phyloP scores from a whole-genome alignment of 371 early-diverging fungal species.

The Blakeslea trispora region DNA sequence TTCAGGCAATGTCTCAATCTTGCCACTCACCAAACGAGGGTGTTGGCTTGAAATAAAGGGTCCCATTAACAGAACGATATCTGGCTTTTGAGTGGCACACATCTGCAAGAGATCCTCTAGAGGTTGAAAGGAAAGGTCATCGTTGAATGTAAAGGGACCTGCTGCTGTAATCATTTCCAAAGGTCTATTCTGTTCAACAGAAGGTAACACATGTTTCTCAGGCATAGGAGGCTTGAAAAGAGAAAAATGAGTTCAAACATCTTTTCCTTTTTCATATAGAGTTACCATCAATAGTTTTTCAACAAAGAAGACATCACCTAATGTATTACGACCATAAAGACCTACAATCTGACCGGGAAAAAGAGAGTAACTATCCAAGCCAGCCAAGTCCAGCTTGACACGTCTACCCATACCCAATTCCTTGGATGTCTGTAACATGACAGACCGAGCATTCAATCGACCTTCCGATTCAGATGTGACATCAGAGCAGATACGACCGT shows the following conservation, averaged over 20 bases:
- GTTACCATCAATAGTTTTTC: conserved; percentile 29
- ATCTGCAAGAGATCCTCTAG: conserved; percentile 68
- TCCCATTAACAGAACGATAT: conserved; percentile 81
- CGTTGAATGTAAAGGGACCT: conserved; percentile 85
- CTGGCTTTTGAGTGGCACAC: conserved; percentile 64
- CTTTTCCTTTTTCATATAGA: neutral
- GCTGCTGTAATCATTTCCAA: conserved; percentile 71
- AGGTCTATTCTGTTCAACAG: conserved; percentile 40
- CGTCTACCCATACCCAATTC: conserved; percentile 72
- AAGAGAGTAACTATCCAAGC: conserved; percentile 57
- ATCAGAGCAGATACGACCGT: conserved; percentile 78
- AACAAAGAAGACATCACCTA: conserved; percentile 26
- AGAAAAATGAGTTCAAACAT: neutral
- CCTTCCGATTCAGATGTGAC: conserved; percentile 42
- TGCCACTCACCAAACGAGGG: conserved; percentile 60
- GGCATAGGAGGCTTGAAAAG: conserved; percentile 40
- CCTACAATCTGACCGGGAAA: conserved; percentile 76
- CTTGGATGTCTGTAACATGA: conserved; percentile 78
- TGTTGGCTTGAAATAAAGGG: conserved; percentile 83
- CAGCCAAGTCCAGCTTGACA: conserved; percentile 60
- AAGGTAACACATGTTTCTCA: conserved; percentile 28
- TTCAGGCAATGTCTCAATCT: conserved; percentile 59
- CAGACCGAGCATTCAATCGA: conserved; percentile 67
- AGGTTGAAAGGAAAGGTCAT: conserved; percentile 77
- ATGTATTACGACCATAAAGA: conserved; percentile 44